Base-by-base conservation (phyloP, 495 filamentous ascomycete genomes). In the Lepidopterella palustris region DNA sequence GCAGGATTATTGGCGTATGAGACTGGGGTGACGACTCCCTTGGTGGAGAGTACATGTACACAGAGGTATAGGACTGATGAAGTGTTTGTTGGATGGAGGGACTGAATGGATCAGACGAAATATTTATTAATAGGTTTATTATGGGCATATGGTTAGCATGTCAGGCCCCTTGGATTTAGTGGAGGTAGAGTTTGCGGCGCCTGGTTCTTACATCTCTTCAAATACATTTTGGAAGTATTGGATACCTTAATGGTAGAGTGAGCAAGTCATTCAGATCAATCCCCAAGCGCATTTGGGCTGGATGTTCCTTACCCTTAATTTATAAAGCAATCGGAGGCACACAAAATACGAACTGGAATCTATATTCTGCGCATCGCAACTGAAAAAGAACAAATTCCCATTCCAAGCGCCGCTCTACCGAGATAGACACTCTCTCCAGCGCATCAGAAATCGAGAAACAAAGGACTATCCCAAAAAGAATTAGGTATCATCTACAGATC, bases 31-130 rank as follows among this genome's bases (percentile, higher is more conserved):
- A 75, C 71, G 50, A 96, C 89, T 15, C 75, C 78, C 2, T 66
- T 97, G 11, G 84, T 87, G 65, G 91, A 96, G 13, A 88, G 87
- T 59, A 89, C 87, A 11, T 95, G 87, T 73, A 97, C 95, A 20
- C 95, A 98, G 72, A 80, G 93, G 54, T 98, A 95, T 71, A 84
- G 92, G 65, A 97, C 92, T 10, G 92, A 97, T 72, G 92, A 95
- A 72, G 92, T 97, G 10, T 82, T 86, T 63, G 86, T 97, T 28
- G 86, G 89, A 71, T 97, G 92, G 92, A 82, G 92, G 71, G 86
- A 91, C 66, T 89, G 72, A 81, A 52, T 10, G 25, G 52, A 13
- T 11, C 9, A 39, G 13, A 18, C 10, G 35, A 18, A 57, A 4
- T 1, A 47, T 45, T 47, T 57, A 39, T 39, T 10, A n/a, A 13